Conservation (phyloP, 1,139 yeast genomes). For the Yamadazyma sp. region DNA sequence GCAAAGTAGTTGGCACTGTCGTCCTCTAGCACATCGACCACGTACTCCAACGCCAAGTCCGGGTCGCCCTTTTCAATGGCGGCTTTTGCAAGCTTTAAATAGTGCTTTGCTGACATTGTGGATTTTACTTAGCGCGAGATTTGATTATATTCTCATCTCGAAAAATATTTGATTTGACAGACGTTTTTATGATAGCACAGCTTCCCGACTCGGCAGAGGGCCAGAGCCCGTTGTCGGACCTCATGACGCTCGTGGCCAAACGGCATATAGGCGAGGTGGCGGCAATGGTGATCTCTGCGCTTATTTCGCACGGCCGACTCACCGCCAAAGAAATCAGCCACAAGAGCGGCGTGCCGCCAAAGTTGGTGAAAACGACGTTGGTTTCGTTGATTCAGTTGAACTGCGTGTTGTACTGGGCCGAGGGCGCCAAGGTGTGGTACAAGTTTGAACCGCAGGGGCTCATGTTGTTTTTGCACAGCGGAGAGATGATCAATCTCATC, state of each 20-base stretch:
- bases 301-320: slow-evolving; percentile 62
- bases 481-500: slow-evolving; percentile 65
- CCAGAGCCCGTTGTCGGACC: slow-evolving; percentile 61
- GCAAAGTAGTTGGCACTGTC: slow-evolving; percentile 69
- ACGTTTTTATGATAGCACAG: slow-evolving; percentile 11
- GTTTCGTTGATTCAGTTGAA: slow-evolving; percentile 67
- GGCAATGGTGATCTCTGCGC: slow-evolving; percentile 49
- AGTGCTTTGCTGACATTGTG: slow-evolving; percentile 16
- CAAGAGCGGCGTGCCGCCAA: slow-evolving; percentile 40
- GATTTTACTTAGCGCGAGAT: neutral
- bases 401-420: slow-evolving; percentile 57
- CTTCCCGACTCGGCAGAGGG: slow-evolving; percentile 31
- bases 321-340: slow-evolving; percentile 47
- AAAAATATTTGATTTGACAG: neutral
- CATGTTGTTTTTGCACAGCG: slow-evolving; percentile 66
- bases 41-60: slow-evolving; percentile 54
- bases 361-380: slow-evolving; percentile 53
- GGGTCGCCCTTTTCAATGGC: slow-evolving; percentile 60
- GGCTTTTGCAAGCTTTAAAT: slow-evolving; percentile 57
- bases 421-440: slow-evolving; percentile 50
- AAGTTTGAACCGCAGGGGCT: slow-evolving; percentile 65
- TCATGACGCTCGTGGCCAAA: slow-evolving; percentile 54
- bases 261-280: slow-evolving; percentile 67
- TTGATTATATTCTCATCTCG: slow-evolving; percentile 5
- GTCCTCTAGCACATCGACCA: slow-evolving; percentile 48